Percentiles rank a stretch among this genome's conserved stretches.
phyloP scores from a whole-genome alignment of 2,329 filamentous ascomycete genomes.

The Arachnomyces sp. region DNA sequence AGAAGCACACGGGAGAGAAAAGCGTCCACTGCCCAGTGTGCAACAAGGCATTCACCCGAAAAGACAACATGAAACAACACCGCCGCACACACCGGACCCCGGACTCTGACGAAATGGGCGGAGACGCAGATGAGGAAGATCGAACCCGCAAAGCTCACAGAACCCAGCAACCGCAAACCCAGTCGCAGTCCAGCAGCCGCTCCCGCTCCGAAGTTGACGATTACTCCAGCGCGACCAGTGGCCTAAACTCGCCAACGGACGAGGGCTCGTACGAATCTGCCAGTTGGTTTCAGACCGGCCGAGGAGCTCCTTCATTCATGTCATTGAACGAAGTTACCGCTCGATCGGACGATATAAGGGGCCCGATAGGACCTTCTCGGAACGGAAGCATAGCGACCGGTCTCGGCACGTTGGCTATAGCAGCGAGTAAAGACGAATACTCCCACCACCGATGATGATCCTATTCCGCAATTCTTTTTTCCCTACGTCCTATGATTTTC shows the following conservation, averaged over 20 bases:
- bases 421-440: conserved; percentile 4
- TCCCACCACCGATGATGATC: conserved; percentile 3
- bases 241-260: conserved; percentile 1
- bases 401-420: conserved; percentile 9
- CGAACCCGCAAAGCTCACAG: neutral
- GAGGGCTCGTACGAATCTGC: conserved; percentile 3
- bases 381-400: conserved; percentile 6
- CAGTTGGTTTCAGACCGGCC: conserved; percentile 4
- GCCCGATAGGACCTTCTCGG: neutral
- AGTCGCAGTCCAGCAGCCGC: neutral
- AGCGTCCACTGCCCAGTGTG: conserved; percentile 60
- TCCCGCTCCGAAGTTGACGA: conserved; percentile 4
- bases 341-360: neutral
- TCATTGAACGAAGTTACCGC: conserved; percentile 2
- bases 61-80: conserved; percentile 64
- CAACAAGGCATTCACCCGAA: conserved; percentile 59
- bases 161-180: neutral
- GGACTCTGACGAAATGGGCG: conserved; percentile 24
- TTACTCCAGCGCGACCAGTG: neutral
- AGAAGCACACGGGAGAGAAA: conserved; percentile 62
- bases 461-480: conserved; percentile 1
- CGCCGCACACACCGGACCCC: conserved; percentile 48
- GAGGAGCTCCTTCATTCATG: conserved; percentile 3
- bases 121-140: conserved; percentile 1
- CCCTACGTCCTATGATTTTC: conserved; percentile 8